Evolutionary conservation across 73 alveolate species (phyloP).

Genomic region (Blepharisma stoltei): DNA sequence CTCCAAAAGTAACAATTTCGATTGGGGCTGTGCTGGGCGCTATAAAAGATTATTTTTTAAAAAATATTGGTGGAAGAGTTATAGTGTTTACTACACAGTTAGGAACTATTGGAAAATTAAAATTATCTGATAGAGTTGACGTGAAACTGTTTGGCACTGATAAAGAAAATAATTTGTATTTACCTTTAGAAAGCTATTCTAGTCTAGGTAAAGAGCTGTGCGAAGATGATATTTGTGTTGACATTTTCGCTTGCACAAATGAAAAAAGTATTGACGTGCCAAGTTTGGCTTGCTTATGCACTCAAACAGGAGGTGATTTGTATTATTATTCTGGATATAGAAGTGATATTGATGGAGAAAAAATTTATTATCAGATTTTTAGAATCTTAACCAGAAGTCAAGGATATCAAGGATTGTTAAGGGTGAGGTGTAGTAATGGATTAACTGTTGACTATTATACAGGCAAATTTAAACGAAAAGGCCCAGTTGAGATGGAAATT

Average conservation of each 20-base stretch:
- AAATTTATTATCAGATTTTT: background rate
- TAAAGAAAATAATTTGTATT: conserved; percentile 20
- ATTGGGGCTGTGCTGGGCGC: background rate
- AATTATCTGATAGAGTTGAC: background rate
- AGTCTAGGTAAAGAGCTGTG: background rate
- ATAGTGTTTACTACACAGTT: background rate
- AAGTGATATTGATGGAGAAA: conserved; percentile 1
- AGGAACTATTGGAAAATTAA: background rate
- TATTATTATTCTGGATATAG: conserved; percentile 7
- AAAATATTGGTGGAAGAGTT: background rate
- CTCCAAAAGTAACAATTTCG: background rate
- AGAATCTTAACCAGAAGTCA: conserved; percentile 49
- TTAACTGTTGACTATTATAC: conserved; percentile 46
- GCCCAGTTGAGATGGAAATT: conserved; percentile 44
- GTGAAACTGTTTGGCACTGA: background rate
- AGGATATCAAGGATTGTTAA: conserved; percentile 50
- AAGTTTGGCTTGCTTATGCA: conserved; percentile 4
- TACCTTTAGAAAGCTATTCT: background rate
- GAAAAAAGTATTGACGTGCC: background rate
- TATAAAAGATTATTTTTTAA: background rate
- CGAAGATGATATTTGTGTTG: conserved; percentile 11
- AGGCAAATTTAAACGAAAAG: conserved; percentile 41
- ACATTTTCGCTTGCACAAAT: conserved; percentile 23
- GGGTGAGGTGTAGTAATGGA: conserved; percentile 50
- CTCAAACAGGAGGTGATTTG: conserved; percentile 29